Percentiles rank a stretch among this genome's conserved stretches.
Conservation (phyloP, 805 yeast genomes). For the Candida alai region DNA sequence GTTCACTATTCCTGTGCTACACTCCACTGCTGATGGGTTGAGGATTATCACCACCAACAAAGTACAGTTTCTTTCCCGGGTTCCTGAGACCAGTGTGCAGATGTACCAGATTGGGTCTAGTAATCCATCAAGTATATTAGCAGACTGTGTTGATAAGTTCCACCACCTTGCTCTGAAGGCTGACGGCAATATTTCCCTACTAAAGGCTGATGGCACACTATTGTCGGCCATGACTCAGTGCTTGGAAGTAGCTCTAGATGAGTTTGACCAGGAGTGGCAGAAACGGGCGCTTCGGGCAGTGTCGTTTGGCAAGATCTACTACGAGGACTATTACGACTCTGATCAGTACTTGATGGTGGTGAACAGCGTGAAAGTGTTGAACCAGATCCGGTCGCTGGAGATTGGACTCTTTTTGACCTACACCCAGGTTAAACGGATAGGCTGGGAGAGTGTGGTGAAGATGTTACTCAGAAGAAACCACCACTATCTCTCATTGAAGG, state of each 20-base stretch:
- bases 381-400: conserved; percentile 59
- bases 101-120: conserved; percentile 82
- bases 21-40: conserved; percentile 68
- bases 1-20: conserved; percentile 34
- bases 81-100: conserved; percentile 51
- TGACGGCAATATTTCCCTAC: conserved; percentile 64
- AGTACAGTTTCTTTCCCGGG: conserved; percentile 62
- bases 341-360: conserved; percentile 61
- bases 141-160: conserved; percentile 67
- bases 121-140: conserved; percentile 73
- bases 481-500: conserved; percentile 59
- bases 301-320: conserved; percentile 73
- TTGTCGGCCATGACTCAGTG: conserved; percentile 65
- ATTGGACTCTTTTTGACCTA: conserved; percentile 69
- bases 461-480: conserved; percentile 56
- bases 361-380: conserved; percentile 60
- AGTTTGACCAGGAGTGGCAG: conserved; percentile 76
- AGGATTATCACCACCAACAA: conserved; percentile 56
- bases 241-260: conserved; percentile 70
- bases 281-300: conserved; percentile 78
- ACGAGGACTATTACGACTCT: conserved; percentile 48
- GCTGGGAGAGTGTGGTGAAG: conserved; percentile 51
- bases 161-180: conserved; percentile 73
- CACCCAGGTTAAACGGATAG: conserved; percentile 46
- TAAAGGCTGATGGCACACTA: conserved; percentile 40